Evolutionary conservation across 1,284 basidiomycete species (phyloP), one percentile per base, ranked within the genome.

Genomic region (Boletus sp.): DNA sequence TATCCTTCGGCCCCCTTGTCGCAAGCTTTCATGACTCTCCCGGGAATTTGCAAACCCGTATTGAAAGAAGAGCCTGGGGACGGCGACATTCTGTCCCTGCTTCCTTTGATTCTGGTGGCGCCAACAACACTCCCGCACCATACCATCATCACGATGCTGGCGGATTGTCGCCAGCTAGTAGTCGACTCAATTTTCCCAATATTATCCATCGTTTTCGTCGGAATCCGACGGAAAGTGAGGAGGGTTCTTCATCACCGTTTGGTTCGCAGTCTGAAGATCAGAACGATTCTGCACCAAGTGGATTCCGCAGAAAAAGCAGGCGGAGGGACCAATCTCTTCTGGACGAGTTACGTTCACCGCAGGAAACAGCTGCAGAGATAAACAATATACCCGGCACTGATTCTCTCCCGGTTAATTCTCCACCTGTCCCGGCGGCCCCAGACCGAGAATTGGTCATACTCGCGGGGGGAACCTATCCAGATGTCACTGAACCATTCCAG

Each of bases 241-340:
- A 83, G 23, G 79, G 74, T 1, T 72, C 80, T 11, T 81, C 80
- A 2, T 83, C 82, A 6, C 74, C 75, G 3, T 74, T 76, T 28
- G 79, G 78, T 55, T 86, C 84, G 2, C 68, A 80, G n/a, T 81
- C 80, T 3, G 83, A 82, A 48, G 75, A 72, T 54, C 76, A 77
- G 48, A 79, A 75, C 43, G 73, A 74, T 16, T 76, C 74, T 13
- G 72, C 73, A 21, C 67, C 67, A 14, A 65, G 67, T 49, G 67
- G 64, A 27, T 63, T 31, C 31, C 62, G 46, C 13, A 55, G 50
- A 49, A 61, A 55, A 35, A 55, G 21, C 27, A 63, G 55, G 37
- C 55, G 43, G 25, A 65, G 58, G 53, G 60, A 53, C 37, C 64
- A 50, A 25, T 46, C 57, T 17, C 55, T 31, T 37, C 27, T 55